Conservation (phyloP, 306 rosid species). For the Vigna nakashimae region DNA sequence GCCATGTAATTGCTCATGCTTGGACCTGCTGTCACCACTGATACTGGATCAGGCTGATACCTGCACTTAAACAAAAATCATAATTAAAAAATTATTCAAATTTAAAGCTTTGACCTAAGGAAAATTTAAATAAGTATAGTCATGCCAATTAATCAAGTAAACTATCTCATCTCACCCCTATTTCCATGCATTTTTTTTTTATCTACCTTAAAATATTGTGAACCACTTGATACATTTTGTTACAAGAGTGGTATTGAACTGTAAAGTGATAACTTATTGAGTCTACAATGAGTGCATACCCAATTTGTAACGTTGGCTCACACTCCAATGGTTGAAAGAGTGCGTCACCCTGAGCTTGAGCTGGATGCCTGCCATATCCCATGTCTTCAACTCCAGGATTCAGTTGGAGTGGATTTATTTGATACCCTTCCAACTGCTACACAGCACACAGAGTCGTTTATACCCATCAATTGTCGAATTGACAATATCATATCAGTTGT, state of each 20-base stretch:
- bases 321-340: constrained; percentile 83
- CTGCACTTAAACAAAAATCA: constrained; percentile 51
- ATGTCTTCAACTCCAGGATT: constrained; percentile 69
- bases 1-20: constrained; percentile 89
- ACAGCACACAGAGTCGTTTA: not conserved
- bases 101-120: not conserved
- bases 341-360: constrained; percentile 67
- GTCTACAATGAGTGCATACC: constrained; percentile 54
- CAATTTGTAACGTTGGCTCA: constrained; percentile 92
- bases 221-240: not conserved
- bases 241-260: not conserved
- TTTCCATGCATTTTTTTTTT: not conserved
- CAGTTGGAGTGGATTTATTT: constrained; percentile 74
- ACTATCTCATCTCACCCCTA: not conserved
- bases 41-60: constrained; percentile 76
- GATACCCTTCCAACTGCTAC: constrained; percentile 88
- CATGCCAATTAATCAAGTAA: not conserved
- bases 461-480: not conserved
- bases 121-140: not conserved
- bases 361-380: constrained; percentile 74
- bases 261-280: not conserved
- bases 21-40: constrained; percentile 86
- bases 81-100: not conserved
- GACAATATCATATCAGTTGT: not conserved
- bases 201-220: not conserved